Base-by-base conservation (phyloP, 352 stramenopile species). In the Globisporangium heterothallicum region DNA sequence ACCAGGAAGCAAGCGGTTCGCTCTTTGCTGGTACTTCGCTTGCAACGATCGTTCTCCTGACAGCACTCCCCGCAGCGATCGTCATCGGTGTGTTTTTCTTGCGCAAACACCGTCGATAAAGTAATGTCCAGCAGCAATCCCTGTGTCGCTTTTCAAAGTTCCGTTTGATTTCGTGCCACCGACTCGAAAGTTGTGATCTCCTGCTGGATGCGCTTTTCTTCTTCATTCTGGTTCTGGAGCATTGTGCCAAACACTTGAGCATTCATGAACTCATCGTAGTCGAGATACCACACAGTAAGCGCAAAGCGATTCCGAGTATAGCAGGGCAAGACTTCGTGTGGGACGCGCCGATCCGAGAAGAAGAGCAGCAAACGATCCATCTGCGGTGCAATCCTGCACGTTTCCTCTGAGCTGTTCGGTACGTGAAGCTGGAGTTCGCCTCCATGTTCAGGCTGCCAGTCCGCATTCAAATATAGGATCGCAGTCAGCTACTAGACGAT, bases 201-300 rank as follows among this genome's bases (percentile, higher is more conserved):
- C 16, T 47, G 18, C 19, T 63, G 30, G 13, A 72, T 72, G 30
- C 53, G 40, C 19, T 44, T 44, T 14, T 42, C 35, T 13, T 72
- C 61, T 12, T 55, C 42, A 1, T 40, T 10, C 16, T 19, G 14
- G 18, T 63, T 44, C 13, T 52, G 21, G 6, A 38, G 24, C 12
- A 56, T 48, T 3, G 49, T 16, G 2, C 60, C 55, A 49, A 77
- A 74, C 14, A 75, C 50, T 27, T 78, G 69, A 13, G 70, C 60
- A 24, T 54, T 57, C 56, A 75, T 72, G 52, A 75, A 79, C 49
- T 80, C 72, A 49, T 80, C 68, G 54, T 77, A 76, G 47, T 80
- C 72, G 42, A 83, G 58, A 50, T 76, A 81, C 73, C 73, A 84
- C n/a, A 81, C 53, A 6, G 73, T 84, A n/a, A 84, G 35, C 38